Evolutionary conservation across 345 rosid genomes (phyloP).

Genomic region (Carallia pectinifolia): DNA sequence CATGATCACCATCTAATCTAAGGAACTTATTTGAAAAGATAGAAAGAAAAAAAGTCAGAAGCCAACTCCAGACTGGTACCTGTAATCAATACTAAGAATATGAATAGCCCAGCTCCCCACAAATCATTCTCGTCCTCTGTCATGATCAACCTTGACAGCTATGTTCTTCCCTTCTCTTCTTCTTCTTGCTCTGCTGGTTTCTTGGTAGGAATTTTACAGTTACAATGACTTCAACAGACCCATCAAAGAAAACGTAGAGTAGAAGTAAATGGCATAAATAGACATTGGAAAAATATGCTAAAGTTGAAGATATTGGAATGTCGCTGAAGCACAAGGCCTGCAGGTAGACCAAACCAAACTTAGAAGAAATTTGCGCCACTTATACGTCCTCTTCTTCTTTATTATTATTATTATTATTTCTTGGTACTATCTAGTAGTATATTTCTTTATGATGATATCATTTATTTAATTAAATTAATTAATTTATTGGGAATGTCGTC

Average conservation of each 20-base stretch:
- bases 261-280: conserved; percentile 5
- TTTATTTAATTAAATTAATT: too few species aligned
- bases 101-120: conserved; percentile 26
- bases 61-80: conserved; percentile 21
- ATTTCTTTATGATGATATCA: too few species aligned
- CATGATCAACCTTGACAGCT: conserved; percentile 24
- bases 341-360: conserved; percentile 31
- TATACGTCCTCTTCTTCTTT: neutral
- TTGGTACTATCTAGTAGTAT: too few species aligned
- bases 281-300: neutral
- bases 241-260: conserved; percentile 9
- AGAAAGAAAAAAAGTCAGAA: neutral
- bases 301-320: conserved; percentile 19
- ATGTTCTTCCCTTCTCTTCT: conserved; percentile 6
- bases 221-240: neutral
- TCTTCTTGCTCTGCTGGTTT: neutral
- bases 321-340: conserved; percentile 29
- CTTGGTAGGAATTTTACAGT: neutral
- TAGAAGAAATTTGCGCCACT: conserved; percentile 11
- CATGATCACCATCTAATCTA: neutral
- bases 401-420: neutral
- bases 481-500: too few species aligned
- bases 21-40: neutral
- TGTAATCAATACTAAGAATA: conserved; percentile 27
- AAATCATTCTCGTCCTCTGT: conserved; percentile 29